A percentile compares a stretch with the other conserved stretches of the same genome.
phyloP scores from a whole-genome alignment of 805 yeast genomes.

The Ogataea pignaliae region DNA sequence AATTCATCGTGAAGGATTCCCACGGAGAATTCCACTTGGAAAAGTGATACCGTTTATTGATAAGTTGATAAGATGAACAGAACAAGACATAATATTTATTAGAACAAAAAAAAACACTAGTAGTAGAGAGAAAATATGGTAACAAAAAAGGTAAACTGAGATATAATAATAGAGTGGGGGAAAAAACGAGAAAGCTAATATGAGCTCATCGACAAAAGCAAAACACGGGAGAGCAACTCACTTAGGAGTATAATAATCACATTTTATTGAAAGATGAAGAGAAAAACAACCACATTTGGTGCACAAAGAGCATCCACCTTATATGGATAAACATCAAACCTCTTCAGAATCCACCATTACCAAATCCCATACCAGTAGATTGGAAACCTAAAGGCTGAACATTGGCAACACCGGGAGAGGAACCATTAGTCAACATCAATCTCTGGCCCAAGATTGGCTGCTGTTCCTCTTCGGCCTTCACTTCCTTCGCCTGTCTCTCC shows the following conservation, averaged over 20 bases:
- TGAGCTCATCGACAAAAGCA: no score
- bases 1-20: slow-evolving; percentile 45
- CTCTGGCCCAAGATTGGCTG: slow-evolving; percentile 56
- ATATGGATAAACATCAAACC: not conserved
- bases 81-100: no score
- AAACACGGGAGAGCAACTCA: no score
- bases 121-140: no score
- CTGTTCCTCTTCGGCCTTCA: slow-evolving; percentile 41
- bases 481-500: slow-evolving; percentile 58
- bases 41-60: no score
- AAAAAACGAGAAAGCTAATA: no score
- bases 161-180: no score
- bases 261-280: no score
- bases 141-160: no score
- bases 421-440: slow-evolving; percentile 78
- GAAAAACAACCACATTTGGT: not conserved
- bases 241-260: no score
- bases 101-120: no score
- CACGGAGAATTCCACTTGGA: slow-evolving; percentile 42
- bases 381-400: slow-evolving; percentile 52
- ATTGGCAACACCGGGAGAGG: slow-evolving; percentile 34
- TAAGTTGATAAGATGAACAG: no score
- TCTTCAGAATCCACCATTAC: slow-evolving; percentile 41
- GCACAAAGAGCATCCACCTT: not conserved
- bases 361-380: slow-evolving; percentile 70